phyloP scores from a whole-genome alignment of 306 rosid genomes.

The Purshia tridentata region DNA sequence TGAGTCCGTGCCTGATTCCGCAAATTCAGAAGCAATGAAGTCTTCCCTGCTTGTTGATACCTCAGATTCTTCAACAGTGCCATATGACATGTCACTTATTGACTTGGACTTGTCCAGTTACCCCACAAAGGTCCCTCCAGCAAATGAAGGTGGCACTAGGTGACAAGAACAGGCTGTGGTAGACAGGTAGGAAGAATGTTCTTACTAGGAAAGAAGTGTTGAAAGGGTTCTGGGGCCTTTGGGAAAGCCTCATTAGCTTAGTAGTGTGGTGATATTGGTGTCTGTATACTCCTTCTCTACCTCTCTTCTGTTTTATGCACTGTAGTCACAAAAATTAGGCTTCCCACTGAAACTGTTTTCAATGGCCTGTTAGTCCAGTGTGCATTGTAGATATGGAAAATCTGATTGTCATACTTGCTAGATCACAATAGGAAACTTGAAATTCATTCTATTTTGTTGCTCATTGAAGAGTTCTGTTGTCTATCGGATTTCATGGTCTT shows the following conservation, averaged over 20 bases:
- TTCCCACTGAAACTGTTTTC: conserved; percentile 37
- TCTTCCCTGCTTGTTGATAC: conserved; percentile 85
- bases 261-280: conserved; percentile 30
- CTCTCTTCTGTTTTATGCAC: conserved; percentile 26
- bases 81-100: conserved; percentile 79
- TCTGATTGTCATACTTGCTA: conserved; percentile 39
- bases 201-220: conserved; percentile 17
- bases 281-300: conserved; percentile 19
- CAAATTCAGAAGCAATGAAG: conserved; percentile 44
- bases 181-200: conserved; percentile 32
- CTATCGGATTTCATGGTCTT: conserved; percentile 11
- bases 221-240: conserved; percentile 20
- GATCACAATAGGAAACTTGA: conserved; percentile 30
- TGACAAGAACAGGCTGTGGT: conserved; percentile 31
- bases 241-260: conserved; percentile 23
- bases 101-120: conserved; percentile 78
- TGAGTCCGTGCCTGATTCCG: conserved; percentile 31
- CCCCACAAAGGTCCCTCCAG: conserved; percentile 80
- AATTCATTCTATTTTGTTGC: conserved; percentile 15
- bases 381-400: conserved; percentile 60
- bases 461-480: conserved; percentile 13
- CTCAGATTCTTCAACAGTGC: conserved; percentile 44
- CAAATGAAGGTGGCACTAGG: conserved; percentile 46
- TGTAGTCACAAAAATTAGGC: conserved; percentile 26
- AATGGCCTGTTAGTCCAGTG: conserved; percentile 43